Evolutionary conservation across 345 rosid genomes (phyloP).

Genomic region (Corchorus olitorius): DNA sequence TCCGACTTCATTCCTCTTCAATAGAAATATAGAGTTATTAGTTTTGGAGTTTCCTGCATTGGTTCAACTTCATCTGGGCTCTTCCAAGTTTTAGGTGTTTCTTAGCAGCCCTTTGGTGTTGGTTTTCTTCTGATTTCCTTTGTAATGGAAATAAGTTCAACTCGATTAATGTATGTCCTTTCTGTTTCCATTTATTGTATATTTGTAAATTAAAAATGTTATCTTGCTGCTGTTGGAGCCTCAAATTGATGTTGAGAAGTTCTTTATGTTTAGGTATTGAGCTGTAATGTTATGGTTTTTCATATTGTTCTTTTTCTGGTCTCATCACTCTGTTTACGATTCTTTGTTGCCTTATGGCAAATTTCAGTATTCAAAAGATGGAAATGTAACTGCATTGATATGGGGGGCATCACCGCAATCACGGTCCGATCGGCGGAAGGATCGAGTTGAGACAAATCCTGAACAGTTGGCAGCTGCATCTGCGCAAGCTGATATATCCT

Average conservation of each 20-base stretch:
- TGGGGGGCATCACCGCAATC: constrained; percentile 99
- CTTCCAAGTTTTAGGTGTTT: not conserved
- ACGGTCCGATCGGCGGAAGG: constrained; percentile 92
- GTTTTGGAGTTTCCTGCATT: constrained; percentile 6
- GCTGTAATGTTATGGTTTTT: constrained; percentile 1
- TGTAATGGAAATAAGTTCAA: not conserved
- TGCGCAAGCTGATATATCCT: constrained; percentile 99
- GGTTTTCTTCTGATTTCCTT: not conserved
- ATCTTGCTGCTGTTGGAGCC: not conserved
- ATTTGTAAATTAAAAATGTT: not conserved
- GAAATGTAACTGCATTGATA: constrained; percentile 77
- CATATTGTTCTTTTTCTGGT: not conserved
- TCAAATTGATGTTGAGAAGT: constrained; percentile 24
- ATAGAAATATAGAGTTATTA: constrained; percentile 32
- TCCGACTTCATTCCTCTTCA: not conserved
- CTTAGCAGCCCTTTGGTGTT: not conserved
- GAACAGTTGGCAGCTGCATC: constrained; percentile 99
- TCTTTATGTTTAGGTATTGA: constrained; percentile 25
- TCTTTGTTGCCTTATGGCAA: constrained; percentile 27
- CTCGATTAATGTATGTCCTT: not conserved
- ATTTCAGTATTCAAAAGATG: constrained; percentile 68
- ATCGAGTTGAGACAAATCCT: constrained; percentile 96
- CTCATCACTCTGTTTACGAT: not conserved
- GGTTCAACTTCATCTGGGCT: not conserved
- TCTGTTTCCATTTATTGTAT: not conserved